Evolutionary conservation across 164 flowering plant species (phyloP), one percentile per base, ranked within the genome.

Genomic region (Pachysandra terminalis): DNA sequence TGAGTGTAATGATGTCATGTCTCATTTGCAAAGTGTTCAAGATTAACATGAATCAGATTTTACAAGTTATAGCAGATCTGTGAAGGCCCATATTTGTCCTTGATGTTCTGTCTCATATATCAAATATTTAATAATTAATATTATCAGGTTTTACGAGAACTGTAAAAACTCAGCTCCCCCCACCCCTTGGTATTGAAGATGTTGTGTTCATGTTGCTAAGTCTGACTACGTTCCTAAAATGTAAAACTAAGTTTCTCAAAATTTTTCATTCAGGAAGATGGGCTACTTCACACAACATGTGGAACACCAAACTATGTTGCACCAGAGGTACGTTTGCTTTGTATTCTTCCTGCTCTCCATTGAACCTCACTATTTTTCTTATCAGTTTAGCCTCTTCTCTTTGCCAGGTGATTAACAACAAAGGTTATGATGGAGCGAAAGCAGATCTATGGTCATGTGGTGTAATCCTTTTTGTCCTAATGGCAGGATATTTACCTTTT

Each of bases 241-340:
- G 10, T 22, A 15, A 25, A 49, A 57, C 66, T 59, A 21, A 65
- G 57, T 28, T 62, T 64, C 26, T 63, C 48, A 8, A 41, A 23
- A 27, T 63, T 40, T 57, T 59, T 61, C 26, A 14, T 80, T 62
- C 76, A 94, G 98, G 97, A 86, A 72, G 96, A 94, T 82, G 98
- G 98, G 0, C 75, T 94, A 65, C 97, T 94, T 70, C 91, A 94
- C 73, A 94, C 98, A 21, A 91, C 95, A 25, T 91, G 98, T 76
- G 98, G 98, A 59, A 94, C 98, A 3, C 98, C 98, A 66, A 94
- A 94, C 77, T 94, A 94, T 82, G 98, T 94, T 77, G 98, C 98
- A 64, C 98, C 98, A 12, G 98, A 94, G 98, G 98, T 94, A 82
- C 67, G 54, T 41, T 58, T 21, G 25, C 66, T 70, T 65, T 28